These are phyloP conservation scores for Collybia sordida DNA, from an alignment of 768 basidiomycete genomes.

Conservation along the genomic window DNA sequence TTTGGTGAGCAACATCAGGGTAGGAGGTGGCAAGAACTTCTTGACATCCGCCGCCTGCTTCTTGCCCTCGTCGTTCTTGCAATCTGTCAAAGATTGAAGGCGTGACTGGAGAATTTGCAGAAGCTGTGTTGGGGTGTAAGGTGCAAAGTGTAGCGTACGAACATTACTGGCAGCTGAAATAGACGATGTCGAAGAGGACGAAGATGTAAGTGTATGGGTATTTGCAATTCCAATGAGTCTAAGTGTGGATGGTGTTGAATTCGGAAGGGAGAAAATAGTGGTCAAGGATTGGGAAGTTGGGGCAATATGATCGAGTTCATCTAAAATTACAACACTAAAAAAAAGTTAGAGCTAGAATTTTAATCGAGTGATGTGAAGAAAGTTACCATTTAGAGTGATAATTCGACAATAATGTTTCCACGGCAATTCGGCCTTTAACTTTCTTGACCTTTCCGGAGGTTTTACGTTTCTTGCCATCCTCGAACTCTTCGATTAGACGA, in stretches of 20 bases:
- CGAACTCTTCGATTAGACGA: conserved; percentile 58
- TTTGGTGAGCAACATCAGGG: conserved; percentile 72
- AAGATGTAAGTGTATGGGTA: conserved; percentile 78
- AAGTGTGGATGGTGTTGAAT: conserved; percentile 47
- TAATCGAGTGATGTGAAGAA: not conserved
- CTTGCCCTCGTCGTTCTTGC: conserved; percentile 25
- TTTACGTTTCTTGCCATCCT: conserved; percentile 33
- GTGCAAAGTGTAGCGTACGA: conserved; percentile 75
- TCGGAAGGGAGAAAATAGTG: conserved; percentile 68
- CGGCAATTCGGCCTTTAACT: conserved; percentile 45
- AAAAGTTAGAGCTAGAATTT: conserved; percentile 13
- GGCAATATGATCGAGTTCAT: conserved; percentile 85
- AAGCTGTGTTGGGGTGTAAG: conserved; percentile 74
- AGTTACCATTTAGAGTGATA: conserved; percentile 54
- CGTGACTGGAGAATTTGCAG: conserved; percentile 67
- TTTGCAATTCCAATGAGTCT: conserved; percentile 87
- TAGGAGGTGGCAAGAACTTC: conserved; percentile 61
- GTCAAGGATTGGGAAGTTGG: conserved; percentile 57
- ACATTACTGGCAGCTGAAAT: conserved; percentile 39
- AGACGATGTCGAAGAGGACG: conserved; percentile 35
- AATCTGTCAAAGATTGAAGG: conserved; percentile 49
- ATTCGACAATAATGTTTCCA: conserved; percentile 44
- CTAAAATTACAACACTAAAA: conserved; percentile 71
- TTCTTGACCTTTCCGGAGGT: conserved; percentile 34
- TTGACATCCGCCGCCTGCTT: conserved; percentile 29